These are phyloP conservation scores for Babesia ovis DNA, from an alignment of 169 alveolate genomes.

Conservation along the genomic window DNA sequence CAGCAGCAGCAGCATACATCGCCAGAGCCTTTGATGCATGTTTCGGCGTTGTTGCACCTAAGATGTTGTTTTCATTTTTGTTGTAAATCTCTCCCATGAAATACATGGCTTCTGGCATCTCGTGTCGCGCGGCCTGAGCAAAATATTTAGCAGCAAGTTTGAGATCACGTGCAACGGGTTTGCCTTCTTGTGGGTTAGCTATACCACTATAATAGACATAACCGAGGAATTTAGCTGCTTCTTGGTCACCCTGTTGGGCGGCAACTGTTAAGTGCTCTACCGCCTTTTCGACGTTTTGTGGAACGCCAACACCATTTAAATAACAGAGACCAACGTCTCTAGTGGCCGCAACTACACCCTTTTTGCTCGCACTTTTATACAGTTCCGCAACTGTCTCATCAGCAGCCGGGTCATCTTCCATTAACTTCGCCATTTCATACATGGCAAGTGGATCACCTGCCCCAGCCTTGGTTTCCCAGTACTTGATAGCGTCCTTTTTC, in stretches of 20 bases:
- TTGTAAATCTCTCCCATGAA: constrained; percentile 55
- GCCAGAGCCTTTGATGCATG: background rate
- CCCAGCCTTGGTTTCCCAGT: constrained; percentile 38
- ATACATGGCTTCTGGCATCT: constrained; percentile 62
- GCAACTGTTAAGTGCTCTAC: constrained; percentile 47
- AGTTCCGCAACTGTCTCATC: constrained; percentile 19
- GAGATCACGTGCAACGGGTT: constrained; percentile 19
- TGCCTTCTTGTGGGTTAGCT: constrained; percentile 33
- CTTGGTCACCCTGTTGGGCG: constrained; percentile 51
- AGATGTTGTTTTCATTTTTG: background rate
- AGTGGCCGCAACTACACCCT: constrained; percentile 48
- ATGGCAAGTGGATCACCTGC: constrained; percentile 42
- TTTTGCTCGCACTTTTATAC: constrained; percentile 22
- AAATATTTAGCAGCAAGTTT: constrained; percentile 47
- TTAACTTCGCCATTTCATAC: constrained; percentile 48
- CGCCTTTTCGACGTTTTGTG: constrained; percentile 56
- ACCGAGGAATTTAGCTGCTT: constrained; percentile 63
- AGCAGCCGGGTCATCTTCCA: constrained; percentile 36
- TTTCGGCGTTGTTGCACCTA: background rate
- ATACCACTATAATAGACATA: constrained; percentile 37
- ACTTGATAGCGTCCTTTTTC: constrained; percentile 5
- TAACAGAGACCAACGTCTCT: constrained; percentile 52
- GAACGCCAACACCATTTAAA: constrained; percentile 53
- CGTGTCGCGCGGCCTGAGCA: constrained; percentile 34
- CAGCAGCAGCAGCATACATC: constrained; percentile 58